These are phyloP conservation scores for Bruguiera sexangula DNA, from an alignment of 345 rosid species.

Conservation along the genomic window DNA sequence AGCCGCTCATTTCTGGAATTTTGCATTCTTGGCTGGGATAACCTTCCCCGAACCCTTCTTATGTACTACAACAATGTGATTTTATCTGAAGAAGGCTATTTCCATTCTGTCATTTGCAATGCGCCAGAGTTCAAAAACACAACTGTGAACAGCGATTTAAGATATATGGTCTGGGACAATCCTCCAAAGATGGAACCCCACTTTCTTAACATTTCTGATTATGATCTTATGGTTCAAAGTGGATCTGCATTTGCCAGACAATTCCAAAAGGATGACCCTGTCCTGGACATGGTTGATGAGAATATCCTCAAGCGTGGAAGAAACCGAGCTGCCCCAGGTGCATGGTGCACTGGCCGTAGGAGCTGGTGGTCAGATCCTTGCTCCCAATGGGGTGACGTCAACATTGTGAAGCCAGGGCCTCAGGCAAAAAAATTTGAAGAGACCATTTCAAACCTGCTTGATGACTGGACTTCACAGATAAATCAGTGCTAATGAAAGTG, in stretches of 20 bases:
- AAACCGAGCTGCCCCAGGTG: slow-evolving; percentile 65
- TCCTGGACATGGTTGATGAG: slow-evolving; percentile 65
- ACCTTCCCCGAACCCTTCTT: slow-evolving; percentile 78
- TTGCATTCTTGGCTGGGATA: slow-evolving; percentile 95
- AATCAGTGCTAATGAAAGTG: slow-evolving; percentile 78
- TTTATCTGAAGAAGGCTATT: slow-evolving; percentile 80
- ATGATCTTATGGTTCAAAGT: slow-evolving; percentile 63
- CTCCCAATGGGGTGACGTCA: slow-evolving; percentile 87
- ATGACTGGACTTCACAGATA: slow-evolving; percentile 59
- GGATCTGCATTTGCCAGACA: slow-evolving; percentile 92
- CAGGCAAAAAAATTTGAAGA: slow-evolving; percentile 69
- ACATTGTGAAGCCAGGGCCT: slow-evolving; percentile 70
- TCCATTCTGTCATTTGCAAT: slow-evolving; percentile 94
- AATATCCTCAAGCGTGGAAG: slow-evolving; percentile 67
- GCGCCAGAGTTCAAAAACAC: slow-evolving; percentile 79
- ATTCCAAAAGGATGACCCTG: slow-evolving; percentile 66
- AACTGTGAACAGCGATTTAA: slow-evolving; percentile 71
- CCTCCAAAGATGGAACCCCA: slow-evolving; percentile 98
- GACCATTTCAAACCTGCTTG: slow-evolving; percentile 60
- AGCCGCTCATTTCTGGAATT: slow-evolving; percentile 83
- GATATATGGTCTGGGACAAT: slow-evolving; percentile 93
- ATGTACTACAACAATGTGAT: slow-evolving; percentile 93
- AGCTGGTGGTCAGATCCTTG: slow-evolving; percentile 89
- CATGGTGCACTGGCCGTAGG: slow-evolving; percentile 80
- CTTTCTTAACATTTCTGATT: slow-evolving; percentile 57